Base-by-base conservation (phyloP, 768 basidiomycete species). In the Suillus clintonianus region DNA sequence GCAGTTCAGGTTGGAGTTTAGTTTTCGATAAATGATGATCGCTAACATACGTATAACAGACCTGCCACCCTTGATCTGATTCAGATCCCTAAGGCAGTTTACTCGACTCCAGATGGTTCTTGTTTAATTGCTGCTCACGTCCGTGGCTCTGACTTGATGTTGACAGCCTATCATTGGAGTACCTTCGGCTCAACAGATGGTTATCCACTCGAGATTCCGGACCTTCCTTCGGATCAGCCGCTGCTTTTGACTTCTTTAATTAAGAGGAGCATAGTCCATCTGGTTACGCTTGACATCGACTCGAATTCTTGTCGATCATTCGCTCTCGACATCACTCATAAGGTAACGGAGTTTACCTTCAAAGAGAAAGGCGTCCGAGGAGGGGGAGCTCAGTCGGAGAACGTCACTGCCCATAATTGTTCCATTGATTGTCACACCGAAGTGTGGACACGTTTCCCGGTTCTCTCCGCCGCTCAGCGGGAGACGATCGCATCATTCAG, bases 371-470 rank as follows among this genome's bases (percentile, higher is more conserved):
- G 78, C 1, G 47, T 43, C 22, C 71, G 71, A 9, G 64, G 63
- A 9, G 54, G 67, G 19, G 61, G 67, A 27, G 64, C 48, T 27
- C 65, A 71, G 13, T 62, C 59, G 32, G 54, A 63, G 27, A 60
- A 55, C 19, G 37, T 56, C 9, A 79, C 79, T 3, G 66, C 71
- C 9, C 81, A 87, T 62, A 89, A 88, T 58, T 81, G 75, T 54
- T 72, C 88, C 11, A 73, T 88, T n/a, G 83, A 86, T 65, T 86
- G 85, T 59, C 80, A 85, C 60, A 70, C 79, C 0, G 85, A 86
- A 13, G 82, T 86, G 32, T 88, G 86, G 86, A 85, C 80, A 5
- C 81, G 86, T 8, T 88, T 86, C 68, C 86, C 86, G 0, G 86
- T 88, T 4, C 65, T 84, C 2, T 76, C 86, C 2, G 85, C 86